Conservation (phyloP, 2,329 filamentous ascomycete genomes). For the Xylariaceae sp. region DNA sequence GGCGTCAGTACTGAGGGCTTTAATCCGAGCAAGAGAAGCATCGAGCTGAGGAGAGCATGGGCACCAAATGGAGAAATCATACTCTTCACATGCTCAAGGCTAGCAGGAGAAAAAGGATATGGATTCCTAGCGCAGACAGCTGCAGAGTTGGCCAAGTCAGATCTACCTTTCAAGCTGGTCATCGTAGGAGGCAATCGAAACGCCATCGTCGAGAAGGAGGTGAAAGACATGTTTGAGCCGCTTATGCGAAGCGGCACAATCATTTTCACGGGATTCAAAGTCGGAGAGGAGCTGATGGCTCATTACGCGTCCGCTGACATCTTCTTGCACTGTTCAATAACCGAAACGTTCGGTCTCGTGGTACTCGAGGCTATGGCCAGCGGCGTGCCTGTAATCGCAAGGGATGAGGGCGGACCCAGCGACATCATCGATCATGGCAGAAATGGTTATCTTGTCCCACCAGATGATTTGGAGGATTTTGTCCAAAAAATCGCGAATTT, state of each 20-base stretch:
- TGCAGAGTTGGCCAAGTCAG: constrained; percentile 49
- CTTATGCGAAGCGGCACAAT: constrained; percentile 49
- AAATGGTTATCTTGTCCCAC: constrained; percentile 58
- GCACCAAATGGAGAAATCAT: constrained; percentile 61
- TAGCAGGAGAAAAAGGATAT: constrained; percentile 69
- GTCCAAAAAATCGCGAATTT: constrained; percentile 50
- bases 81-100: constrained; percentile 61
- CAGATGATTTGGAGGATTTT: constrained; percentile 57
- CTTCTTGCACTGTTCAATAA: constrained; percentile 69
- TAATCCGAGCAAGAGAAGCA: constrained; percentile 49
- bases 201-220: constrained; percentile 55
- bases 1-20: constrained; percentile 64
- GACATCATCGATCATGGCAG: constrained; percentile 59
- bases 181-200: constrained; percentile 68
- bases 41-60: constrained; percentile 48
- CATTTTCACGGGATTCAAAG: constrained; percentile 63
- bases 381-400: constrained; percentile 63
- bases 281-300: constrained; percentile 56
- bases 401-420: constrained; percentile 65
- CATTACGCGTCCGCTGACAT: constrained; percentile 65
- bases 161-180: constrained; percentile 59
- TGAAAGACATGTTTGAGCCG: constrained; percentile 55
- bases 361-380: constrained; percentile 70
- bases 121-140: constrained; percentile 59
- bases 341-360: constrained; percentile 68